Conservation (phyloP, 495 filamentous ascomycete species). For the Paragyromitra xinjiangensis region DNA sequence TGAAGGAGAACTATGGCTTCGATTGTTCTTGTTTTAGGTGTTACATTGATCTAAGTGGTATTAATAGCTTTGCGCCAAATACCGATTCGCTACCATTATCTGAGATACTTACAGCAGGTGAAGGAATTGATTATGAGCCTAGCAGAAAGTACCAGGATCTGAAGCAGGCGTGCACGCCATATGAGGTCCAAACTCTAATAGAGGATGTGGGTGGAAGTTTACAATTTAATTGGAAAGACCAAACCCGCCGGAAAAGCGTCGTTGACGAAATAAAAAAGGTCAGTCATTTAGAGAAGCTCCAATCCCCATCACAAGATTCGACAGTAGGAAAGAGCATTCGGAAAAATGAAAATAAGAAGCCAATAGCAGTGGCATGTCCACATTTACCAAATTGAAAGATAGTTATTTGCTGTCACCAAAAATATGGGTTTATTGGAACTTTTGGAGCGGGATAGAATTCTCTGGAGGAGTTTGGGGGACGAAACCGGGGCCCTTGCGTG, state of each 20-base stretch:
- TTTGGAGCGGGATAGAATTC: not conserved
- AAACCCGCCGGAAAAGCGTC: not conserved
- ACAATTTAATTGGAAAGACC: not conserved
- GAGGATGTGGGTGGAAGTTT: not conserved
- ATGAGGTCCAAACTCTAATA: not conserved
- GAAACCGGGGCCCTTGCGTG: not conserved
- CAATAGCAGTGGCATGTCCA: not conserved
- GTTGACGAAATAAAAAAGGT: not conserved
- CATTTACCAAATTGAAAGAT: not conserved
- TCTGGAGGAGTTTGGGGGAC: not conserved
- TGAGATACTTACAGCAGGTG: constrained; percentile 27
- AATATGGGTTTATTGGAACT: not conserved
- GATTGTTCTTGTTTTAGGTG: constrained; percentile 32
- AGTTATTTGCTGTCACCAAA: not conserved
- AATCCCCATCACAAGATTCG: not conserved
- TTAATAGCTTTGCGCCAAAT: constrained; percentile 1
- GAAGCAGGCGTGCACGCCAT: not conserved
- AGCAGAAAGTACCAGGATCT: not conserved
- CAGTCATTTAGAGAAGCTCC: not conserved
- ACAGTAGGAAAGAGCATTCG: not conserved
- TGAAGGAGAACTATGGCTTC: constrained; percentile 24
- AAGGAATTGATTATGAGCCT: not conserved
- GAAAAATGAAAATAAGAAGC: not conserved
- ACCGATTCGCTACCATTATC: constrained; percentile 22
- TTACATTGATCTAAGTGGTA: constrained; percentile 17